Evolutionary conservation across 108 stramenopile species (phyloP).

Genomic region (Fragilaria radians): DNA sequence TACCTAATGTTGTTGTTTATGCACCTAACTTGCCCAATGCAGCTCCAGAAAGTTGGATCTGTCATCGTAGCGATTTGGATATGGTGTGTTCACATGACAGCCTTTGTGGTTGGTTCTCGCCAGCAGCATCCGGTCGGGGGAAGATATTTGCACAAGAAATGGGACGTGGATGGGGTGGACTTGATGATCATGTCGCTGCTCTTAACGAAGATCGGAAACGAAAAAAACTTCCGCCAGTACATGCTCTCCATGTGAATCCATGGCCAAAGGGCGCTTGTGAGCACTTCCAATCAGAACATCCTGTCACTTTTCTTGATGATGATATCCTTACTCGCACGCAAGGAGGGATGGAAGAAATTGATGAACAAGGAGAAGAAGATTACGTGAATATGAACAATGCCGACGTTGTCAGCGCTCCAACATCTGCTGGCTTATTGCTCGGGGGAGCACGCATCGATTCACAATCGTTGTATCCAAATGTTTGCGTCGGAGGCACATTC

Average conservation of each 20-base stretch:
- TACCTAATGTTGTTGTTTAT: constrained; percentile 81
- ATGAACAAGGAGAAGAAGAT: constrained; percentile 31
- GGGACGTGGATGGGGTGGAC: constrained; percentile 57
- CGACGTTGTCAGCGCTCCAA: background rate
- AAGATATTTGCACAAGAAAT: constrained; percentile 22
- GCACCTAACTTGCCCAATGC: constrained; percentile 82
- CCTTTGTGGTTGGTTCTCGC: constrained; percentile 70
- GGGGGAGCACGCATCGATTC: constrained; percentile 56
- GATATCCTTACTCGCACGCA: constrained; percentile 26
- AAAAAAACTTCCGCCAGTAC: constrained; percentile 40
- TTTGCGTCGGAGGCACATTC: constrained; percentile 89
- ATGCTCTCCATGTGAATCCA: constrained; percentile 51
- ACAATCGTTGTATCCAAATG: constrained; percentile 53
- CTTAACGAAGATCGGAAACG: constrained; percentile 63
- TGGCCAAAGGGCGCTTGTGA: constrained; percentile 62
- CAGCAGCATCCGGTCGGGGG: constrained; percentile 41
- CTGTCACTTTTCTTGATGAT: constrained; percentile 76
- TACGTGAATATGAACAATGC: constrained; percentile 18
- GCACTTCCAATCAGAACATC: constrained; percentile 33
- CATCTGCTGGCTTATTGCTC: constrained; percentile 13
- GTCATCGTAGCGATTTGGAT: constrained; percentile 55
- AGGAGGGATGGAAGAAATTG: constrained; percentile 30
- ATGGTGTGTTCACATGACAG: constrained; percentile 70
- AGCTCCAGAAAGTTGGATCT: constrained; percentile 72
- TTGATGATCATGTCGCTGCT: constrained; percentile 59